Base-by-base conservation (phyloP, 2,329 filamentous ascomycete genomes). In the Aureobasidium leucospermi region DNA sequence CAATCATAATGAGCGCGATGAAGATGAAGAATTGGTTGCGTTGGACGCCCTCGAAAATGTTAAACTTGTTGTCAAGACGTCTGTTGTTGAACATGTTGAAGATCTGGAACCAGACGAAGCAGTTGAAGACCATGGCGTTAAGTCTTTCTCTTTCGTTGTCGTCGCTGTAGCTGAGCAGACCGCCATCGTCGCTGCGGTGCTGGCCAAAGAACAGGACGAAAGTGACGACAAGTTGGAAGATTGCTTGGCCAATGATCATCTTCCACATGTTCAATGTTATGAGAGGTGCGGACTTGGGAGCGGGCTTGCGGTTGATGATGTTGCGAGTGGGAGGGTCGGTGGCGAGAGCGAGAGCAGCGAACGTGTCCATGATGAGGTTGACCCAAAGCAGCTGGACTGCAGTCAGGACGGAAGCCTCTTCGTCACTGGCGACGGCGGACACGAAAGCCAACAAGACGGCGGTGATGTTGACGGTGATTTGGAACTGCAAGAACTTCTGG, bases 101-200 rank as follows among this genome's bases (percentile, higher is more conserved):
- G 67, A 97, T 95, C 68, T 97, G 93, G 92, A 97, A 96, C 93
- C 93, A 97, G 57, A 96, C 93, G 70, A 97, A 97, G 0, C 90
- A 94, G 78, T 97, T 97, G 81, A 97, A 97, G 7, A 97, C 89
- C 49, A 97, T 81, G 2, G 91, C 95, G 59, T 85, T 79, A 61
- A 95, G 79, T 67, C 88, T 79, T 13, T 74, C 69, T 7, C 81
- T 70, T 36, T 76, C 67, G 11, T 62, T 49, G 1, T 64, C 63
- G 32, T 76, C 76, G 13, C 80, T 71, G 65, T 86, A 84, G 8
- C 77, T 77, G n/a, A 90, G 78, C 13, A 90, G 84, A 31, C 49
- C 34, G 10, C 38, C 42, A 23, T 34, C 46, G 47, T 57, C 59
- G 13, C 47, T 39, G 36, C 68, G 75, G 61, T 74, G 74, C 52